Conservation (phyloP, 1,139 yeast genomes). For the Zygosaccharomyces sapae region DNA sequence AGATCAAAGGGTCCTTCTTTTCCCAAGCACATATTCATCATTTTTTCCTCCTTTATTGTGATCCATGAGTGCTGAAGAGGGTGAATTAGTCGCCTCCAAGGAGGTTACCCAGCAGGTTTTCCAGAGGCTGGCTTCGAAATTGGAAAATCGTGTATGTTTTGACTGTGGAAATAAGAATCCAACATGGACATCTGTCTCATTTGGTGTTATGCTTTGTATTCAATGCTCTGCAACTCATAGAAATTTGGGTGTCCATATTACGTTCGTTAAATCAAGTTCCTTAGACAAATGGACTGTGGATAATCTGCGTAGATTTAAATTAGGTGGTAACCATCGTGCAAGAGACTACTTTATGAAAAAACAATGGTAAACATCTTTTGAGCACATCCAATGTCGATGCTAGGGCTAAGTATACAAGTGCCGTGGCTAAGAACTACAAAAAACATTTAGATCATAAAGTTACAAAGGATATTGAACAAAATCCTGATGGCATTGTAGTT, state of each 20-base stretch:
- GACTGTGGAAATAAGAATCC: conserved; percentile 94
- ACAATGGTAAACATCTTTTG: conserved; percentile 76
- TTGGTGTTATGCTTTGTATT: conserved; percentile 87
- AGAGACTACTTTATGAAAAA: conserved; percentile 74
- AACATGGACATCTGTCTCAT: conserved; percentile 97
- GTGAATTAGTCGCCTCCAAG: conserved; percentile 34
- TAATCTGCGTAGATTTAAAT: conserved; percentile 83
- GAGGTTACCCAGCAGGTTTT: conserved; percentile 34
- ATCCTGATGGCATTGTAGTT: conserved; percentile 63
- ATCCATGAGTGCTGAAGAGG: conserved; percentile 29
- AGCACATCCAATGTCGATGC: conserved; percentile 51
- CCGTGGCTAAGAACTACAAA: conserved; percentile 73
- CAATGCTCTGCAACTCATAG: conserved; percentile 98
- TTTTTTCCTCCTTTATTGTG: neutral
- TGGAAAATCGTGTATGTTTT: conserved; percentile 80
- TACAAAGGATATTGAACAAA: conserved; percentile 57
- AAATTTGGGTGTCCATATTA: conserved; percentile 91
- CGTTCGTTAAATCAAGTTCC: conserved; percentile 89
- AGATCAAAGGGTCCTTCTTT: too few relatives aligned
- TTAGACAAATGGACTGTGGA: conserved; percentile 90
- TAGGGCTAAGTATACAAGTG: conserved; percentile 72
- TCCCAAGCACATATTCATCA: neutral
- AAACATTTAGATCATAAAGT: conserved; percentile 71
- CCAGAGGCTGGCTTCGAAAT: conserved; percentile 30
- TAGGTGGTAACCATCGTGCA: conserved; percentile 88